Evolutionary conservation across 257 asterid species (phyloP), one percentile per base, ranked within the genome.

Genomic region (Scutellaria baicalensis): DNA sequence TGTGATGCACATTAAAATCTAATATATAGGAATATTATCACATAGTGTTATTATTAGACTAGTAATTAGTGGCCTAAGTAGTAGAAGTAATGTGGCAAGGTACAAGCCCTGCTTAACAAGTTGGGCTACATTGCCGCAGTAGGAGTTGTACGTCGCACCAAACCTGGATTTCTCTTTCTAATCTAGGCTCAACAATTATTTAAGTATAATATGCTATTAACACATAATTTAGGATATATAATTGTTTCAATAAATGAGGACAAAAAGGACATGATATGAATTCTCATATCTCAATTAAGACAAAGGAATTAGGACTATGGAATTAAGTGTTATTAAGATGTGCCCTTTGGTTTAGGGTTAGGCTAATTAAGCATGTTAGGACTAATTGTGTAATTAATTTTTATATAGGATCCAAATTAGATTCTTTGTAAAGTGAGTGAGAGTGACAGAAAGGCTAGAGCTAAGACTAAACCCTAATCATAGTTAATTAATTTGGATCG

Each of bases 81-180:
- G 56, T 58, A 57, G 64, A 40, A 39, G 12, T 21, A 38, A 20
- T 14, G 38, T 13, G 16, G 48, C 57, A 71, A 40, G n/a, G 31
- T 72, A 54, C 60, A 64, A 55, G 21, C 44, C 44, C 27, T 64
- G 59, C 43, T 71, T 39, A n/a, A 59, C n/a, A 20, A 21, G 63
- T 20, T 62, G 55, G 47, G 18, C 27, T 31, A 50, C 21, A 44
- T 27, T 27, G 13, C 45, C 36, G 54, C 73, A 12, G 8, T 56
- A 56, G 48, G 16, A 40, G 52, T 64, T 31, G 51, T 44, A 64
- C 66, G 59, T 11, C 4, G 48, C 14, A 14, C 21, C 38, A 3
- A 44, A 39, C 44, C 40, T 62, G 44, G 6, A 5, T 43, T 23
- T 8, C 21, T 40, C 10, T 58, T 62, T 13, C 16, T 63, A 69